Percentiles rank a stretch among this genome's conserved stretches.
Conservation (phyloP, 2,329 filamentous ascomycete genomes). For the Rhinocladiella mackenziei region DNA sequence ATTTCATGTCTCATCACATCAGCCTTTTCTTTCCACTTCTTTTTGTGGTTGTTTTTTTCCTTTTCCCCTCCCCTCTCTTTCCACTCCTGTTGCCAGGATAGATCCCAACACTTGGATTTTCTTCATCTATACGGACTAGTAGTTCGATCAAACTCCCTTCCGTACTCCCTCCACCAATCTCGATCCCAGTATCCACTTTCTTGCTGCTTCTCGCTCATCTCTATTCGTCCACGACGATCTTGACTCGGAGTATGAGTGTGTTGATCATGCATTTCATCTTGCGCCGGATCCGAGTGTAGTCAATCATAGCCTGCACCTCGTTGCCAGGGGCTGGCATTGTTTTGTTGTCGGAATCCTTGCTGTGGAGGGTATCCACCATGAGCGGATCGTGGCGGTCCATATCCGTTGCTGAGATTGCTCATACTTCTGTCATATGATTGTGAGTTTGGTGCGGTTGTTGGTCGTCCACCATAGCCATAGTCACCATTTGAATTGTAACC, state of each 20-base stretch:
- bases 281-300: constrained; percentile 34
- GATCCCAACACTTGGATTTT: background rate
- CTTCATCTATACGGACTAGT: constrained; percentile 5
- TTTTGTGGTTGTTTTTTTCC: background rate
- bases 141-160: constrained; percentile 7
- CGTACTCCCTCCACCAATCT: constrained; percentile 28
- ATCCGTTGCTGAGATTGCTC: constrained; percentile 16
- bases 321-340: constrained; percentile 60
- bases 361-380: constrained; percentile 29
- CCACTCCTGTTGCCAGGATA: background rate
- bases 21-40: background rate
- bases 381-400: constrained; percentile 26
- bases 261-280: constrained; percentile 8
- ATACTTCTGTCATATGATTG: constrained; percentile 35
- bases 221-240: constrained; percentile 19
- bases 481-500: constrained; percentile 23
- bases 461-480: constrained; percentile 24
- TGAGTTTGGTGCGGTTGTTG: constrained; percentile 26
- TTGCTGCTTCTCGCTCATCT: constrained; percentile 18
- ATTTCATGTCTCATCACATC: constrained; percentile 7
- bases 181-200: constrained; percentile 30
- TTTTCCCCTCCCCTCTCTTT: background rate
- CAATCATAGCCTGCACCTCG: constrained; percentile 62
- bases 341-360: constrained; percentile 43
- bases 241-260: constrained; percentile 1